Evolutionary conservation across 176 grass and related monocot species (phyloP), one percentile per base, ranked within the genome.

Genomic region (Sorghum bicolor): DNA sequence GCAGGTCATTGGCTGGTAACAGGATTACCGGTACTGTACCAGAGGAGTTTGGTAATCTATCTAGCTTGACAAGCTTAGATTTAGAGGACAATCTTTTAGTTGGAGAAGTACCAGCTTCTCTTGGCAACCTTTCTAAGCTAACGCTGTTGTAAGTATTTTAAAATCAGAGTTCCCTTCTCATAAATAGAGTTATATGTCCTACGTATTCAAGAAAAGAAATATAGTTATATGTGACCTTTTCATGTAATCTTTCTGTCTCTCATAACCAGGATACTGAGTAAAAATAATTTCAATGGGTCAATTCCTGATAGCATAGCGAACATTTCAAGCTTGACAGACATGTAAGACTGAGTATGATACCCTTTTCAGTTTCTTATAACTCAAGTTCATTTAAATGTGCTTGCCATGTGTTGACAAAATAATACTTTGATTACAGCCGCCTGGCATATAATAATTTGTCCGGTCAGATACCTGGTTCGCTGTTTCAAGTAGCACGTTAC

Each of bases 401-500:
- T 52, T 60, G 10, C 36, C 25, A 47, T 71, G n/a, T 84, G 1
- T 84, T 86, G 36, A 65, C 70, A 75, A 70, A 80, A 82, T 57
- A 10, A 79, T 80, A n/a, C 75, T 86, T 28, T 77, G 34, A 82
- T 88, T 31, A 53, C 89, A 97, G 94, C 30, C 87, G 89, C 12
- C 67, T 97, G 87, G 94, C 91, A 66, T 85, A 90, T 85, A 97
- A 94, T 86, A 82, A 84, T 88, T 77, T 97, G 28, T 84, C 85
- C 6, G 94, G 94, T 76, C 82, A 90, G 86, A 94, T 97, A 92
- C 94, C 94, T 80, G 82, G 65, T 82, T 48, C 48, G 2, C 85
- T 97, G 41, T 94, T 97, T 90, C 74, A 90, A 90, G 94, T 97
- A 61, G 89, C 83, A 86, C 92, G 85, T 68, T 97, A 97, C 85